Percentiles rank a stretch among this genome's conserved stretches.
Conservation (phyloP, 2,329 filamentous ascomycete species). For the Phyllosticta ampelicida region DNA sequence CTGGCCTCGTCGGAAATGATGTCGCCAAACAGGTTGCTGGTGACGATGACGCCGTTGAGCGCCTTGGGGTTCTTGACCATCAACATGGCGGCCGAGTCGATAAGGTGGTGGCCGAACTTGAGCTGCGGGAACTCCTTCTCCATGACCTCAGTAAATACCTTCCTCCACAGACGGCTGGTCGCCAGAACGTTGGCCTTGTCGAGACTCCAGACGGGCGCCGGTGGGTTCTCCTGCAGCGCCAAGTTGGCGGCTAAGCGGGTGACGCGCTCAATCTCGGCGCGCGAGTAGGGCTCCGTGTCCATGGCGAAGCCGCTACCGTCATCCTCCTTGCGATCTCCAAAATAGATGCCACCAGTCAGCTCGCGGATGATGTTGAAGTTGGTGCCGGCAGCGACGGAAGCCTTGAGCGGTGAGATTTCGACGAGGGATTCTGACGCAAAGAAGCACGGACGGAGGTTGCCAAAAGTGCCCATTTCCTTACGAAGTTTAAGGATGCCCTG, state of each 20-base stretch:
- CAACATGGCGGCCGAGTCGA: conserved; percentile 94
- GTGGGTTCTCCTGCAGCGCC: conserved; percentile 65
- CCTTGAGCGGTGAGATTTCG: conserved; percentile 76
- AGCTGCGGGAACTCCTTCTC: conserved; percentile 80
- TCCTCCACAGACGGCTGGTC: conserved; percentile 80
- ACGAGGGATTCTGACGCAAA: conserved; percentile 83
- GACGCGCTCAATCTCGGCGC: conserved; percentile 78
- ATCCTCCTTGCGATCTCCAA: conserved; percentile 76
- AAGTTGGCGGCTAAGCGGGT: conserved; percentile 71
- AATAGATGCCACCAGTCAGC: conserved; percentile 89
- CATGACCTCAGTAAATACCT: conserved; percentile 76
- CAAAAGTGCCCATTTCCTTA: conserved; percentile 88
- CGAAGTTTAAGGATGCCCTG: conserved; percentile 84
- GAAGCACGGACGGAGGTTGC: conserved; percentile 91
- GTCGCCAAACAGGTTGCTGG: conserved; percentile 90
- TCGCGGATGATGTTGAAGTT: conserved; percentile 92
- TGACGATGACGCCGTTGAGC: conserved; percentile 84
- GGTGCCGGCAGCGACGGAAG: conserved; percentile 71
- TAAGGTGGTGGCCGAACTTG: conserved; percentile 76
- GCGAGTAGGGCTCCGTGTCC: conserved; percentile 81
- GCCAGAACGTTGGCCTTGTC: conserved; percentile 97
- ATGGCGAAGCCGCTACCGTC: conserved; percentile 63
- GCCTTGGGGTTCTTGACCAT: conserved; percentile 88
- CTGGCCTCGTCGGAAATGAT: conserved; percentile 94
- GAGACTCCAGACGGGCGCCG: conserved; percentile 69